Evolutionary conservation across 2,329 filamentous ascomycete species (phyloP), one percentile per base, ranked within the genome.

Genomic region (Blastomyces gilchristii): DNA sequence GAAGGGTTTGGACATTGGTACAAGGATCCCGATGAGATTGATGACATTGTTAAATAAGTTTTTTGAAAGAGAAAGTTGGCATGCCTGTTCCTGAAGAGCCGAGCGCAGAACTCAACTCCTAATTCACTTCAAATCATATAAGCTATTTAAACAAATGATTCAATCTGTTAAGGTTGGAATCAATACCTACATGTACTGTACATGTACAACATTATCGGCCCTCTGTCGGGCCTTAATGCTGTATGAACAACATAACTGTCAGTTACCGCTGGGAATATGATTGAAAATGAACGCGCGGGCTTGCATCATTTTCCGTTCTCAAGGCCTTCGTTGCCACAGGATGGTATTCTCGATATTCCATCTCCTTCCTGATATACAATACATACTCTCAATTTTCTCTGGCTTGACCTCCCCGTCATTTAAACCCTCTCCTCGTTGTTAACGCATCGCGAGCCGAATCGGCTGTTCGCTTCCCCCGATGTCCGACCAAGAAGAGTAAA

Each of bases 1-100:
- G 37, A 69, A 3, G 72, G 67, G 0, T 70, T 75, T 41, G 79
- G 79, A 0, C 80, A 82, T 64, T 81, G 80, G 78, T 80, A 81
- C 49, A 79, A 76, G 63, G 70, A 80, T 16, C 78, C 79, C 0
- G 77, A 81, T 54, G 77, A 80, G 65, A 76, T 80, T 63, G 76
- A 82, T 65, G 78, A 82, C 68, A 75, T 81, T 58, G 66, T 75
- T 8, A 56, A 67, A 0, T 22, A 22, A 22, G n/a, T 22, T 79
- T 79, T 60, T 62, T 63, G 39, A 57, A 66, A 39, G 62, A 64
- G 22, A 70, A 69, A 41, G 57, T 65, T 63, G 62, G 63, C 9
- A 49, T 69, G 34, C 62, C 63, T 4, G 34, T 68, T 16, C 57
- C 52, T 16, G 6, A 34, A 54, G 52, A 34, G 28, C 28, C 34